Conservation (phyloP, 2,329 filamentous ascomycete genomes). For the Apiospora koreana region DNA sequence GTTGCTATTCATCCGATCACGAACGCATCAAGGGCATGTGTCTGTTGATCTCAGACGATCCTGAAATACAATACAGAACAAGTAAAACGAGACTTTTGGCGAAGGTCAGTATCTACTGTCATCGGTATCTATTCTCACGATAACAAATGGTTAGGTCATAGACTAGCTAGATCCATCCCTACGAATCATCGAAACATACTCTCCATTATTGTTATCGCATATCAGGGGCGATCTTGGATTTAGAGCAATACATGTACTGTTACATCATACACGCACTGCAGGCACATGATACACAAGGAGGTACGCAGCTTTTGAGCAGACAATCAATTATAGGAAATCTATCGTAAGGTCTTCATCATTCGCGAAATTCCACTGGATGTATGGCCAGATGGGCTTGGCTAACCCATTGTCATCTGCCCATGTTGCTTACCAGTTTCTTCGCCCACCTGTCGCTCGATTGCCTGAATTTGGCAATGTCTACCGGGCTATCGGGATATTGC, state of each 20-base stretch:
- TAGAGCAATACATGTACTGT: no score
- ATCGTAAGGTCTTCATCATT: slow-evolving; percentile 22
- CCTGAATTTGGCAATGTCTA: background rate
- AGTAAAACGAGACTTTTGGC: background rate
- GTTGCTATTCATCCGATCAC: background rate
- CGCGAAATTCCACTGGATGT: background rate
- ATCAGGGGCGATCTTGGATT: no score
- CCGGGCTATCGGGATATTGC: background rate
- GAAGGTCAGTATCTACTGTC: background rate
- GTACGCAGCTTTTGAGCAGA: background rate
- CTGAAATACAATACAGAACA: background rate
- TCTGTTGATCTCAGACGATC: background rate
- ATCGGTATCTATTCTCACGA: background rate
- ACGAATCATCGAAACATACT: background rate
- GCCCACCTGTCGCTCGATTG: background rate
- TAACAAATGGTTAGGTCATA: no score
- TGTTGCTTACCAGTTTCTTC: background rate
- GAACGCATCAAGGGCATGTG: background rate
- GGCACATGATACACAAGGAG: background rate
- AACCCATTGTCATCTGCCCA: background rate
- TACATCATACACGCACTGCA: background rate
- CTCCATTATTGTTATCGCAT: background rate
- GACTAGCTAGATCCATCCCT: background rate
- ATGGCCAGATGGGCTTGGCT: background rate
- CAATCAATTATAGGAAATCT: slow-evolving; percentile 32